These are phyloP conservation scores for Friedmanniomyces endolithicus DNA, from an alignment of 495 filamentous ascomycete genomes.

Conservation along the genomic window DNA sequence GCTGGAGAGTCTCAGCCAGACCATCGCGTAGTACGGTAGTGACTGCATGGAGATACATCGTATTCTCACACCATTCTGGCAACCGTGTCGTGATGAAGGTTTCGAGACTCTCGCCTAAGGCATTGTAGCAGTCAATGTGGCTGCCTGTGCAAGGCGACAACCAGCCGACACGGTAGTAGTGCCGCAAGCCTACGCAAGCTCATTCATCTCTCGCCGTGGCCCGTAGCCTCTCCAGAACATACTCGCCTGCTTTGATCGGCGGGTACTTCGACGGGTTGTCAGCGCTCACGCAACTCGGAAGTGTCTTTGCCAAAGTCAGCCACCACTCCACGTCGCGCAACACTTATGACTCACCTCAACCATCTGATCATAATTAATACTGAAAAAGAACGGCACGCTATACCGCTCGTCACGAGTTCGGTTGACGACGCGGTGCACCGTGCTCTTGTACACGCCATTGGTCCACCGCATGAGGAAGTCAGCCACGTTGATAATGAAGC, in stretches of 20 bases:
- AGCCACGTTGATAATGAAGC: conserved; percentile 35
- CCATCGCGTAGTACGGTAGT: too few species aligned
- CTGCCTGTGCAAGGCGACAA: too few species aligned
- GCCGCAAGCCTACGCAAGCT: too few species aligned
- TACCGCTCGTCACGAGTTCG: conserved; percentile 28
- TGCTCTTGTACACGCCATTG: conserved; percentile 32
- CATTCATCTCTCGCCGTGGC: conserved; percentile 19
- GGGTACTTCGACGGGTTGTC: conserved; percentile 19
- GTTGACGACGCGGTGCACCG: conserved; percentile 32
- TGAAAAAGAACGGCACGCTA: conserved; percentile 36
- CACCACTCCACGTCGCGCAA: not conserved
- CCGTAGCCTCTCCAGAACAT: conserved; percentile 22
- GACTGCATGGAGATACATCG: too few species aligned
- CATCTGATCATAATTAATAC: conserved; percentile 28
- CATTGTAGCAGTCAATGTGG: too few species aligned
- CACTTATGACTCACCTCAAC: conserved; percentile 24
- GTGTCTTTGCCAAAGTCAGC: conserved; percentile 12
- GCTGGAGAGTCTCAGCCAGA: not conserved
- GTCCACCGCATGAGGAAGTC: conserved; percentile 36
- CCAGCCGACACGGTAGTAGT: too few species aligned
- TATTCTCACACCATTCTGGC: too few species aligned
- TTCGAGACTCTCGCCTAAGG: too few species aligned
- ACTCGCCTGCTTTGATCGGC: conserved; percentile 24
- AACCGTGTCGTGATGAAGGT: too few species aligned
- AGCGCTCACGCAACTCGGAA: conserved; percentile 20